These are phyloP conservation scores for Chaetomium tenue DNA, from an alignment of 495 filamentous ascomycete species.

Conservation along the genomic window DNA sequence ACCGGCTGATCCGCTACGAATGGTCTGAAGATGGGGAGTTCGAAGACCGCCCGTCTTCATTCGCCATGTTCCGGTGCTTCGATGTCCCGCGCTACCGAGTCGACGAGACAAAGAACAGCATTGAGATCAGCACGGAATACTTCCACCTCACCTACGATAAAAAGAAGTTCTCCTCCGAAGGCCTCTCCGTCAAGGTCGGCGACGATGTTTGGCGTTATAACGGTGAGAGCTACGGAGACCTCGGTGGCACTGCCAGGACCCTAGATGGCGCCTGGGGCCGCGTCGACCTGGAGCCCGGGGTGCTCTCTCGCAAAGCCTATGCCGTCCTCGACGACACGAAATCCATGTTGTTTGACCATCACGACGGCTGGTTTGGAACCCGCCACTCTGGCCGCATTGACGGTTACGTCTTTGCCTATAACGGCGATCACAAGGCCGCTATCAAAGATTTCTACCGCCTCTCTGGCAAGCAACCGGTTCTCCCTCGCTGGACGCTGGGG, in stretches of 20 bases:
- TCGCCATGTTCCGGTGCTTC: constrained; percentile 53
- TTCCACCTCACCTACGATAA: constrained; percentile 56
- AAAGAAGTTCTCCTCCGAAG: constrained; percentile 45
- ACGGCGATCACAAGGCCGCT: constrained; percentile 53
- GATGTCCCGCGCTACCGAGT: constrained; percentile 49
- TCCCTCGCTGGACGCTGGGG: constrained; percentile 58
- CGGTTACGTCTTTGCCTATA: constrained; percentile 59
- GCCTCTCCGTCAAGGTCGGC: constrained; percentile 43
- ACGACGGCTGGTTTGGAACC: constrained; percentile 50
- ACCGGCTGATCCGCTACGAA: constrained; percentile 55
- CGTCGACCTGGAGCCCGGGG: constrained; percentile 46
- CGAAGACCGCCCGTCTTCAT: constrained; percentile 57
- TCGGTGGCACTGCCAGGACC: constrained; percentile 55
- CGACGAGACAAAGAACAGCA: constrained; percentile 35
- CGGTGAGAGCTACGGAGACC: constrained; percentile 41
- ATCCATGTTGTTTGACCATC: constrained; percentile 56
- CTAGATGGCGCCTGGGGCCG: constrained; percentile 55
- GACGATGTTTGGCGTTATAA: constrained; percentile 50
- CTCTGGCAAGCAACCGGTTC: constrained; percentile 54
- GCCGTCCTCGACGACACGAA: constrained; percentile 53
- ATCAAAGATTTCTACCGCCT: constrained; percentile 56
- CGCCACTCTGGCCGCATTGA: constrained; percentile 48
- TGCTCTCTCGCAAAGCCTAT: constrained; percentile 49
- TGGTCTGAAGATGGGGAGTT: constrained; percentile 56
- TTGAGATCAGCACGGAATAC: constrained; percentile 52